Evolutionary conservation across 371 early-diverging fungal species (phyloP), one percentile per base, ranked within the genome.

Genomic region (Mortierella sp.): DNA sequence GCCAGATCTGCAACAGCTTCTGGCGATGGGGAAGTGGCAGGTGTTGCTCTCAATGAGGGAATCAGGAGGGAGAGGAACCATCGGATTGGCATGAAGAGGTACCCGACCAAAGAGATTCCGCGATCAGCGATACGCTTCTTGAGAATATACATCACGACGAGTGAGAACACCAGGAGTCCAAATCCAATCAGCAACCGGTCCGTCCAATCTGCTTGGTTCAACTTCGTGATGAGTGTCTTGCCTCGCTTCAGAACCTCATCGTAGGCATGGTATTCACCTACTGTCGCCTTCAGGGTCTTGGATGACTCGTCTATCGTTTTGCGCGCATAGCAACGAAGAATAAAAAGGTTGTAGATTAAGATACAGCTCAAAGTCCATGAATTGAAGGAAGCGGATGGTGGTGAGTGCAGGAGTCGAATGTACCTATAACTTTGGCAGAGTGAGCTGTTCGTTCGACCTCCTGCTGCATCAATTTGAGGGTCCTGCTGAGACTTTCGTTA

Each of bases 151-250:
- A 93, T 72, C 2, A 95, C 94, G 4, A 93, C 95, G 0, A 88
- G 67, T 19, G 89, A 70, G 79, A 95, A 95, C 1, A 95, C 88
- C 3, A 91, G 40, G 31, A 94, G 76, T 2, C 94, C 95, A 77
- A 93, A 90, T 8, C 91, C 78, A 31, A 95, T 90, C 69, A 93
- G 78, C 21, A 95, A 82, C 51, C 94, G 86, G 77, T 95, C 95
- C 5, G 91, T 91, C 93, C 93, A 94, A 72, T 95, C 95, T 31
- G 93, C 91, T 31, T 91, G 89, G 76, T 93, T 93, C n/a, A 95
- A 84, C 76, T 93, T 92, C 28, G 93, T 91, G 54, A 95, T 90
- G 37, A 95, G 80, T 54, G 90, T 88, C 82, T 92, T 92, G 21
- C 94, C 94, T 16, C 92, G 89, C 34, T 89, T 89, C 43, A 95